A percentile compares a stretch with the other conserved stretches of the same genome.
These are phyloP conservation scores for Haberlea rhodopensis DNA, from an alignment of 257 asterid genomes.

Conservation along the genomic window DNA sequence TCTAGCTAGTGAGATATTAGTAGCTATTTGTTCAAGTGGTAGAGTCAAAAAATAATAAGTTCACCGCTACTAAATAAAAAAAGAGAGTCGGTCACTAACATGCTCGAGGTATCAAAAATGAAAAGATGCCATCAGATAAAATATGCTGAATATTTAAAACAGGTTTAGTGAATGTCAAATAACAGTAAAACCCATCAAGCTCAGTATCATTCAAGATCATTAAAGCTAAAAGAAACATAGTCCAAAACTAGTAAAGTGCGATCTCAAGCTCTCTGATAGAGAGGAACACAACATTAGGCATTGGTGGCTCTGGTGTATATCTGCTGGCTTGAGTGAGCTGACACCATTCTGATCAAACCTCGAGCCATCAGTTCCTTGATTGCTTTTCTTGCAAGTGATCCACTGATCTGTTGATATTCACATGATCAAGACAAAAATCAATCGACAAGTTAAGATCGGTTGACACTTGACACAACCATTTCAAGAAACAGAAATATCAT, in stretches of 20 bases:
- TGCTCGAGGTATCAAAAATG: neutral
- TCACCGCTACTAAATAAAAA: too few relatives aligned
- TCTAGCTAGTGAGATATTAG: too few relatives aligned
- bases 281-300: slow-evolving; percentile 37
- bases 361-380: slow-evolving; percentile 66
- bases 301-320: slow-evolving; percentile 89
- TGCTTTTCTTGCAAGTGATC: slow-evolving; percentile 89
- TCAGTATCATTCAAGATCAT: slow-evolving; percentile 5
- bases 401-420: slow-evolving; percentile 50
- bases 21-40: too few relatives aligned
- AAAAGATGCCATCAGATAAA: neutral
- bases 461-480: neutral
- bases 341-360: slow-evolving; percentile 72
- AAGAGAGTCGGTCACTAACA: too few relatives aligned
- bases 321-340: slow-evolving; percentile 88
- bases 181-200: neutral
- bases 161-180: neutral
- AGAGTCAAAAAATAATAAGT: too few relatives aligned
- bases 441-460: neutral
- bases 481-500: neutral
- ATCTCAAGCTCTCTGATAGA: slow-evolving; percentile 19
- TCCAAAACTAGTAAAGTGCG: slow-evolving; percentile 14
- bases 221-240: slow-evolving; percentile 10
- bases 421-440: neutral
- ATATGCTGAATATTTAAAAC: neutral